A percentile compares a stretch with the other conserved stretches of the same genome.
Evolutionary conservation across 371 early-diverging fungal genomes (phyloP).

Genomic region (Mucor piriformis): DNA sequence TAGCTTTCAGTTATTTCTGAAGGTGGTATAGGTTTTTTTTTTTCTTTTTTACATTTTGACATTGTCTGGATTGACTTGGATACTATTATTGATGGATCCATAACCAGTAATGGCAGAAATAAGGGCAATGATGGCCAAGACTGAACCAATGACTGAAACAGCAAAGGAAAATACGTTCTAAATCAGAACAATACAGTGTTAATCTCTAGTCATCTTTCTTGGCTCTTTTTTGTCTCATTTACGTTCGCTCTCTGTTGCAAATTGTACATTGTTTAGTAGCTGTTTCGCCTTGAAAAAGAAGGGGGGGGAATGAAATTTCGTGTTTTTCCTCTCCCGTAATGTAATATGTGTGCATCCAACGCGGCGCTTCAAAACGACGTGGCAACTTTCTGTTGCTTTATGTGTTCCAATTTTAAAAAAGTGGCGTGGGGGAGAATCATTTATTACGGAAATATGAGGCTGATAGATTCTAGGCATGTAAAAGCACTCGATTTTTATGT

Average conservation of each 20-base stretch:
- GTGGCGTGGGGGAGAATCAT: no score
- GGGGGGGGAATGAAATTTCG: neutral
- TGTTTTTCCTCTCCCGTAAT: neutral
- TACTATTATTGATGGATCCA: conserved; percentile 36
- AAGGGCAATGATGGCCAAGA: conserved; percentile 60
- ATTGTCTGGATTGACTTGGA: conserved; percentile 51
- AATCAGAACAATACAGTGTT: no score
- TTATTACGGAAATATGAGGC: no score
- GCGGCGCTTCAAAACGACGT: neutral
- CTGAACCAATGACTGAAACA: conserved; percentile 62
- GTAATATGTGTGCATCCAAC: no score
- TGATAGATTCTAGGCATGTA: no score
- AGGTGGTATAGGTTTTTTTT: neutral
- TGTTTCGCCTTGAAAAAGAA: neutral
- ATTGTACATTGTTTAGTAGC: conserved; percentile 3
- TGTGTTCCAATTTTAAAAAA: neutral
- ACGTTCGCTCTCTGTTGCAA: conserved; percentile 12
- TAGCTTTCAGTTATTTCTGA: no score
- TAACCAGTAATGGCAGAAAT: conserved; percentile 50
- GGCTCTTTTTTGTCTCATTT: neutral
- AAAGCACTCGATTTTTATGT: no score
- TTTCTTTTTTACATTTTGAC: conserved; percentile 52
- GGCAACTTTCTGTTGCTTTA: neutral
- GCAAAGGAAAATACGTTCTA: conserved; percentile 70
- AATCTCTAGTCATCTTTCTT: no score